These are phyloP conservation scores for Pythium oligandrum DNA, from an alignment of 352 stramenopile genomes.

Conservation along the genomic window DNA sequence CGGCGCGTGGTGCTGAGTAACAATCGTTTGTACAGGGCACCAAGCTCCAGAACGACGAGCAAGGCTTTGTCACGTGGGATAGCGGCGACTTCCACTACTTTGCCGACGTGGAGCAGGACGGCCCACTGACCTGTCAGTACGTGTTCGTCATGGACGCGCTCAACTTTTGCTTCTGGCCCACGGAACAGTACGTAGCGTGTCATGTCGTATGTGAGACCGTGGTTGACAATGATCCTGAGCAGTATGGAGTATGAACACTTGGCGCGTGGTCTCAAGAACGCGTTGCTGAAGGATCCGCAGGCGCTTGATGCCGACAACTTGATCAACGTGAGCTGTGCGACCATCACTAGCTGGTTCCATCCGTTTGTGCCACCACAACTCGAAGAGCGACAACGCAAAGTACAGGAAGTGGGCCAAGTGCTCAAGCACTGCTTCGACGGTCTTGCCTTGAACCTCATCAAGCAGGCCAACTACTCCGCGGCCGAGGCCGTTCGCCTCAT, in stretches of 20 bases:
- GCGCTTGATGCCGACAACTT: constrained; percentile 58
- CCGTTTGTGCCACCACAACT: constrained; percentile 56
- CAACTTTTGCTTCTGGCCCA: constrained; percentile 92
- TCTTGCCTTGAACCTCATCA: constrained; percentile 46
- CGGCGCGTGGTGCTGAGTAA: too few relatives aligned
- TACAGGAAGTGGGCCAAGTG: constrained; percentile 52
- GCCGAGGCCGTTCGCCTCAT: constrained; percentile 63
- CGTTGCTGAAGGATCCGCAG: constrained; percentile 45
- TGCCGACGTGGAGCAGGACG: constrained; percentile 53
- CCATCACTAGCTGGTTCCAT: constrained; percentile 55
- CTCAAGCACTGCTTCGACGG: constrained; percentile 44
- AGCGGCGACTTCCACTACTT: constrained; percentile 82
- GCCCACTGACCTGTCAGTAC: constrained; percentile 80
- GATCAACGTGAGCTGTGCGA: constrained; percentile 30
- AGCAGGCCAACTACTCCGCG: constrained; percentile 41
- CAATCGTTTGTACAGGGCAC: constrained; percentile 14
- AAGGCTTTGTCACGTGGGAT: constrained; percentile 66
- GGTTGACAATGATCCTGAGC: constrained; percentile 2
- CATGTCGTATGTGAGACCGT: too few relatives aligned
- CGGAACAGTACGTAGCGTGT: constrained; percentile 32
- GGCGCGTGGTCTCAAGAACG: constrained; percentile 64
- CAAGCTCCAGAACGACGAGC: constrained; percentile 28
- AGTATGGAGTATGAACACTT: constrained; percentile 89
- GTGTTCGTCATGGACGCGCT: constrained; percentile 86
- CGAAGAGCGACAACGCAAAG: constrained; percentile 55